phyloP scores from a whole-genome alignment of 306 rosid species.

The Quercus wislizeni region DNA sequence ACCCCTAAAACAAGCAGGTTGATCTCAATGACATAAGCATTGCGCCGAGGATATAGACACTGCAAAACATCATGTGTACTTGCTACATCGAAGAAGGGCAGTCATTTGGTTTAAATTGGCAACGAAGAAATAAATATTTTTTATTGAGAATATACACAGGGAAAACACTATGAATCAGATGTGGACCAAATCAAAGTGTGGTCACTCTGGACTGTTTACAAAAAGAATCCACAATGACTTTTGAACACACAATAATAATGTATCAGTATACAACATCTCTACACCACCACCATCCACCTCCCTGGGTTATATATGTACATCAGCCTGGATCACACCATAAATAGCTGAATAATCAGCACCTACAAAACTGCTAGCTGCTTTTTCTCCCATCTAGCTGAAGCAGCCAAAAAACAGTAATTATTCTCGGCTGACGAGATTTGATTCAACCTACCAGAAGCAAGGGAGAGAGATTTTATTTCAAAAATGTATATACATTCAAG shows the following conservation, averaged over 20 bases:
- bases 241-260: constrained; percentile 20
- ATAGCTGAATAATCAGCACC: constrained; percentile 10
- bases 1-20: no score
- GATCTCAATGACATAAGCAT: background rate
- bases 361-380: constrained; percentile 61
- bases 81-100: background rate
- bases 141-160: background rate
- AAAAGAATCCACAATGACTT: constrained; percentile 22
- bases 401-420: constrained; percentile 54
- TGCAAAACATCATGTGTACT: background rate
- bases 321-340: constrained; percentile 3
- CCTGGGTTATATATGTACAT: constrained; percentile 53
- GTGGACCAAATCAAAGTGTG: background rate
- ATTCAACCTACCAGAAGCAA: background rate
- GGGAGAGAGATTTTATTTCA: constrained; percentile 28
- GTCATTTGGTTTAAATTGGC: background rate
- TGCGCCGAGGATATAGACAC: background rate
- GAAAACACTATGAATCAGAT: background rate
- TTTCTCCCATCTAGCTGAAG: constrained; percentile 46
- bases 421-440: background rate
- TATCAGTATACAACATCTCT: constrained; percentile 26
- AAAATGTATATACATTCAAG: constrained; percentile 13
- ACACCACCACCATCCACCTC: constrained; percentile 38
- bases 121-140: background rate
- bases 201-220: constrained; percentile 20